A percentile compares a stretch with the other conserved stretches of the same genome.
Conservation (phyloP, 2,329 filamentous ascomycete species). For the Nigrospora sphaerica region DNA sequence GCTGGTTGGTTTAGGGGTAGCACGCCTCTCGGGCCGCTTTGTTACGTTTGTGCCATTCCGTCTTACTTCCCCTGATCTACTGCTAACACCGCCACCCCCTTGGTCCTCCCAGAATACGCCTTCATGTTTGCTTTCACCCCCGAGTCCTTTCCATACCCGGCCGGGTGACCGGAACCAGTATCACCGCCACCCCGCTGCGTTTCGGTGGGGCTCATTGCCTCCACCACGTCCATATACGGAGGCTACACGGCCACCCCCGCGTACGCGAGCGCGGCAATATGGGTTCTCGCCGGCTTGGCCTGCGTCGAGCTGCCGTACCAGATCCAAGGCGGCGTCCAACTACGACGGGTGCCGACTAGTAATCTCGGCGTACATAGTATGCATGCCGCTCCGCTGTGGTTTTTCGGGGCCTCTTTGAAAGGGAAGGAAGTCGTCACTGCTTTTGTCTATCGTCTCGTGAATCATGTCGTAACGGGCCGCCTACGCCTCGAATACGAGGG, state of each 20-base stretch:
- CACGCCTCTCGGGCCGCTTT: slow-evolving; percentile 9
- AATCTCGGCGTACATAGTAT: too few species aligned
- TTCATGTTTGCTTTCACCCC: slow-evolving; percentile 42
- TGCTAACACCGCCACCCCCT: too few species aligned
- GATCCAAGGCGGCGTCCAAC: slow-evolving; percentile 29
- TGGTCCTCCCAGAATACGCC: slow-evolving; percentile 20
- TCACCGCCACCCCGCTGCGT: slow-evolving; percentile 30
- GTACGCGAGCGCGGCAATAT: slow-evolving; percentile 35
- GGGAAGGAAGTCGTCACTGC: too few species aligned
- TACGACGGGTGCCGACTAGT: slow-evolving; percentile 3
- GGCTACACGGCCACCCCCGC: slow-evolving; percentile 35
- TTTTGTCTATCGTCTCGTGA: too few species aligned
- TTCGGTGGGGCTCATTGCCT: slow-evolving; percentile 31
- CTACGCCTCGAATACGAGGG: slow-evolving; percentile 59
- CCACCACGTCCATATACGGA: slow-evolving; percentile 32
- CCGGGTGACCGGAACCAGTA: slow-evolving; percentile 44
- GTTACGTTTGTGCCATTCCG: slow-evolving; percentile 15
- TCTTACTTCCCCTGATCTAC: slow-evolving; percentile 15
- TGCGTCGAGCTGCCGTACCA: slow-evolving; percentile 36
- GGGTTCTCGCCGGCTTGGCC: slow-evolving; percentile 31
- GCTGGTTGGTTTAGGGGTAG: too few species aligned
- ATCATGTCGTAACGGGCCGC: not conserved
- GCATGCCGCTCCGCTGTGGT: too few species aligned
- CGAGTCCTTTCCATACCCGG: slow-evolving; percentile 48
- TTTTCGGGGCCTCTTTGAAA: too few species aligned